phyloP scores from a whole-genome alignment of 345 rosid species.

The Rhodamnia rubescens region DNA sequence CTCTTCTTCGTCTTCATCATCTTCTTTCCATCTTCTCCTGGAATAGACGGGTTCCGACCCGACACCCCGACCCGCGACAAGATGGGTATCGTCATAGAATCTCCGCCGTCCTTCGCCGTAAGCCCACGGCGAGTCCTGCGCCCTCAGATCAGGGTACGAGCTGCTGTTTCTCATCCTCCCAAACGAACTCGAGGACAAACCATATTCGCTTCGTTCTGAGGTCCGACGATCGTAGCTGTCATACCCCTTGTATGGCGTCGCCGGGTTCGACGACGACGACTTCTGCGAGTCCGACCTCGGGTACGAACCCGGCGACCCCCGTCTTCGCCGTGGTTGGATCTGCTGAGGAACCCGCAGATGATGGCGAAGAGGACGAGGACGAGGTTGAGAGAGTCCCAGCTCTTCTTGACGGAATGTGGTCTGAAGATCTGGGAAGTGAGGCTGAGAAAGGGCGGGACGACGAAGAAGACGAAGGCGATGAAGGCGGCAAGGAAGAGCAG shows the following conservation, averaged over 20 bases:
- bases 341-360: conserved; percentile 57
- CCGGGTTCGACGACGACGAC: not conserved
- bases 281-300: conserved; percentile 11
- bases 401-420: conserved; percentile 51
- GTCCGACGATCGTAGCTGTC: not conserved
- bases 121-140: conserved; percentile 20
- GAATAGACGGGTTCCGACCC: not conserved
- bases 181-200: not conserved
- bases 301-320: conserved; percentile 9
- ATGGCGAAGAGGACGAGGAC: conserved; percentile 73
- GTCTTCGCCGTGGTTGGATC: conserved; percentile 10
- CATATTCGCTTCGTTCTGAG: conserved; percentile 27
- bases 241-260: conserved; percentile 31
- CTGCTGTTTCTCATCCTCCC: conserved; percentile 49
- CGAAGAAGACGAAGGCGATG: conserved; percentile 22
- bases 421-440: conserved; percentile 45
- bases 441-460: conserved; percentile 39
- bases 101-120: conserved; percentile 42
- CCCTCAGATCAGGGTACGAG: conserved; percentile 79
- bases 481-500: conserved; percentile 32
- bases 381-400: conserved; percentile 71
- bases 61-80: conserved; percentile 21
- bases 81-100: conserved; percentile 60
- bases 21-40: not conserved
- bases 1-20: conserved; percentile 1